Conservation (phyloP, 2,329 filamentous ascomycete species). For the Hymenoscyphus scutula region DNA sequence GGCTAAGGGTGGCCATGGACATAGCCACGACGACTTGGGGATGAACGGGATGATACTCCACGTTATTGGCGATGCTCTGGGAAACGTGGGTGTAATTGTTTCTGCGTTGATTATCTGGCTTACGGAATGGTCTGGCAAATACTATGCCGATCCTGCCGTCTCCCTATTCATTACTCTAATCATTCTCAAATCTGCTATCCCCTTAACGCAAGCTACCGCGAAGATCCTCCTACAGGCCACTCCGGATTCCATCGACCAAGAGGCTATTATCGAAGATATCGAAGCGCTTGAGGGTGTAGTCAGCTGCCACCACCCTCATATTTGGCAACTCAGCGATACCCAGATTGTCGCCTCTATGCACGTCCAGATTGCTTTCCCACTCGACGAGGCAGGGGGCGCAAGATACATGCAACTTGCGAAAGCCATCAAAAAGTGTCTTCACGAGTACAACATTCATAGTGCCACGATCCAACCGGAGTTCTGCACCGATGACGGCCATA, state of each 20-base stretch:
- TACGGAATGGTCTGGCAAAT: conserved; percentile 74
- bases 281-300: conserved; percentile 79
- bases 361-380: conserved; percentile 86
- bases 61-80: conserved; percentile 78
- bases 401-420: conserved; percentile 90
- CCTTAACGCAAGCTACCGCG: conserved; percentile 74
- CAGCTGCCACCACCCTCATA: conserved; percentile 92
- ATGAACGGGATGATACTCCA: conserved; percentile 84
- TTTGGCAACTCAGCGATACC: conserved; percentile 95
- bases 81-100: conserved; percentile 81
- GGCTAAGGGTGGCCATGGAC: conserved; percentile 63
- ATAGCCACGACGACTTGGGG: conserved; percentile 86
- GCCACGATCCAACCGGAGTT: conserved; percentile 97
- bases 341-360: conserved; percentile 93
- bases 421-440: conserved; percentile 80
- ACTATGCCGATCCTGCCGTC: conserved; percentile 87
- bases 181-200: conserved; percentile 71
- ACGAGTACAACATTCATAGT: conserved; percentile 94
- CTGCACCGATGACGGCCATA: conserved; percentile 48
- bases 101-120: conserved; percentile 90
- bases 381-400: conserved; percentile 72
- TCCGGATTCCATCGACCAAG: conserved; percentile 80
- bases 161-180: conserved; percentile 90
- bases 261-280: conserved; percentile 91
- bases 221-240: conserved; percentile 94